These are phyloP conservation scores for Cardamine occulta DNA, from an alignment of 345 rosid genomes.

Conservation along the genomic window DNA sequence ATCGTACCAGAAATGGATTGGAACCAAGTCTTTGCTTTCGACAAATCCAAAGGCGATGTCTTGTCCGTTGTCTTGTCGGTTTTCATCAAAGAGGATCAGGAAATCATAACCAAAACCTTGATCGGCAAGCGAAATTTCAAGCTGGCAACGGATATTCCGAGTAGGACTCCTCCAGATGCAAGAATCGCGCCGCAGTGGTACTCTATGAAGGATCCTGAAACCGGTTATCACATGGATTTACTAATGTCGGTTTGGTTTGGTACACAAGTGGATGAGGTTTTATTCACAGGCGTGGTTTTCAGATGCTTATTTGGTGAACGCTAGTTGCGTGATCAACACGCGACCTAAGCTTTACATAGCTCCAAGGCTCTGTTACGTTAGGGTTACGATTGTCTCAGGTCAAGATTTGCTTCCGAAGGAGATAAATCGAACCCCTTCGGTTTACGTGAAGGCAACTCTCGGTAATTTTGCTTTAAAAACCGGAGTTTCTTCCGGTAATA, in stretches of 20 bases:
- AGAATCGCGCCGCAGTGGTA: conserved; percentile 23
- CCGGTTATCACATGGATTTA: not conserved
- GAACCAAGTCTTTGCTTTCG: conserved; percentile 41
- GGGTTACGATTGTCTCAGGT: conserved; percentile 36
- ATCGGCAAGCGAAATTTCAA: conserved; percentile 25
- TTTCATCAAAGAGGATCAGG: not conserved
- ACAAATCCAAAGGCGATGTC: conserved; percentile 37
- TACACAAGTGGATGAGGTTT: conserved; percentile 34
- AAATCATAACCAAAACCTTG: not conserved
- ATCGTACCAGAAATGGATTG: conserved; percentile 11
- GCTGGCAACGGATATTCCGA: conserved; percentile 25
- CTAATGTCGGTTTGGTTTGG: conserved; percentile 40
- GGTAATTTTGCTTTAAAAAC: not conserved
- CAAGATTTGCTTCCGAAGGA: conserved; percentile 26
- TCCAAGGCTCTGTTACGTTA: conserved; percentile 39
- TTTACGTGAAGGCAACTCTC: conserved; percentile 32
- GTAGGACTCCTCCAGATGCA: conserved; percentile 36
- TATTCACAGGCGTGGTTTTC: conserved; percentile 39
- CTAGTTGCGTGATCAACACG: conserved; percentile 30
- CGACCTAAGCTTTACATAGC: conserved; percentile 38
- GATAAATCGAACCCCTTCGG: not conserved
- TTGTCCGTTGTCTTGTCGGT: conserved; percentile 20
- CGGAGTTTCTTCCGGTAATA: not conserved
- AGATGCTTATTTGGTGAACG: conserved; percentile 17
- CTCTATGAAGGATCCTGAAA: conserved; percentile 8